These are phyloP conservation scores for Penicillium glabrum DNA, from an alignment of 2,329 filamentous ascomycete genomes.

Conservation along the genomic window DNA sequence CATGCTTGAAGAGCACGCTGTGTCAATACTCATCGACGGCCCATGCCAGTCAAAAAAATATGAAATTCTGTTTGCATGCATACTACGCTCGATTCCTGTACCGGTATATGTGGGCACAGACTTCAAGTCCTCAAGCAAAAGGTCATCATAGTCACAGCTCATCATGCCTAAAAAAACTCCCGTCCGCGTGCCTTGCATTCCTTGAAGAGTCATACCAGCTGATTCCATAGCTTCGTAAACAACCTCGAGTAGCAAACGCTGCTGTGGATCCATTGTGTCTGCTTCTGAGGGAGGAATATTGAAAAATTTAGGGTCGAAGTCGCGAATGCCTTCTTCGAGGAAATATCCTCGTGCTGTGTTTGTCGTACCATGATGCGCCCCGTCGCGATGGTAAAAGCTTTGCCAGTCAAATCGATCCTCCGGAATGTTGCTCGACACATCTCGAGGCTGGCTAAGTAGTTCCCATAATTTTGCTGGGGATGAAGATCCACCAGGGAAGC, in stretches of 20 bases:
- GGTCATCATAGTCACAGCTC: not conserved
- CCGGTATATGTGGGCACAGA: not conserved
- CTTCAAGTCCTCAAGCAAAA: not conserved
- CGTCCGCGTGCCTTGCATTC: conserved; percentile 1
- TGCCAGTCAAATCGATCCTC: not conserved
- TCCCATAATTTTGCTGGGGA: conserved; percentile 5
- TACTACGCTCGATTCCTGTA: conserved; percentile 27
- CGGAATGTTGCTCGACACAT: not conserved
- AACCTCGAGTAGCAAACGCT: conserved; percentile 2
- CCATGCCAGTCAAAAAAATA: conserved; percentile 23
- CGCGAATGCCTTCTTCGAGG: not conserved
- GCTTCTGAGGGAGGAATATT: conserved; percentile 1
- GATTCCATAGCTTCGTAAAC: conserved; percentile 1
- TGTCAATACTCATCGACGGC: conserved; percentile 41
- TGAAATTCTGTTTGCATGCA: conserved; percentile 35
- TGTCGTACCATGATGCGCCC: not conserved
- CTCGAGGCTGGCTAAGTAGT: not conserved
- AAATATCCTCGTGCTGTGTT: not conserved
- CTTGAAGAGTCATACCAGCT: not conserved
- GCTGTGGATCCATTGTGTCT: conserved; percentile 1
- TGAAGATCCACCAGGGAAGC: conserved; percentile 1
- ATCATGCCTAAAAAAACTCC: conserved; percentile 2
- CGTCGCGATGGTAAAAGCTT: not conserved
- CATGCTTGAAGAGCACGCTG: conserved; percentile 45
- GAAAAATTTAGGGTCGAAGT: conserved; percentile 4